Evolutionary conservation across 495 filamentous ascomycete genomes (phyloP), one percentile per base, ranked within the genome.

Genomic region (Bacidia rubella): DNA sequence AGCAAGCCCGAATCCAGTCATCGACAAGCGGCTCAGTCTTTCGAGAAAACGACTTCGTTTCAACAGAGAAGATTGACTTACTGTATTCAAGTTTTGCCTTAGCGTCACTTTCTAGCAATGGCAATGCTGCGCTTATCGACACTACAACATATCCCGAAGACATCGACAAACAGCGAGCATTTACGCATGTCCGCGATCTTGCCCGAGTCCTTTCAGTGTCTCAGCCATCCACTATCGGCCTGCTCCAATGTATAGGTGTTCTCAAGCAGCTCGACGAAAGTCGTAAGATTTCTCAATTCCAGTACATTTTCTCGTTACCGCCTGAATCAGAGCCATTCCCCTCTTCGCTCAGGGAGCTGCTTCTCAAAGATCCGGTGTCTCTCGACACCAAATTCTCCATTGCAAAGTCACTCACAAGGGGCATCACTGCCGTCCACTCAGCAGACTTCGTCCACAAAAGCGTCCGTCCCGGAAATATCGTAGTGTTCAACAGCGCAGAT

Each of bases 381-480:
- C 45, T 47, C 17, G 45, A 47, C 45, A 11, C 22, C 12, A 19
- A 24, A 20, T 47, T 47, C 26, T 26, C 20, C 7, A 17, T 47
- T n/a, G 45, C 45, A 7, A 4, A 27, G 27, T 21, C 17, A 40
- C 29, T 78, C 4, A 67, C 71, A 23, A 50, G 57, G 41, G 59
- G 68, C 0, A 65, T 78, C 15, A 58, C 56, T 53, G 76, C 65
- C 52, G 65, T 78, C 1, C 76, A 79, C 56, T 65, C 64, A 2
- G 67, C 63, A 27, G 65, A 64, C 40, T 68, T 76, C 29, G 74
- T 79, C 17, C 77, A 80, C 61, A 79, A 78, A 59, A 77, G 68
- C 55, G 63, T 80, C 27, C 63, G 73, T 0, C 77, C 76, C 1
- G 74, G 78, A 49, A 72, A 62, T 2, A 57, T 77, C 23, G 41